Conservation (phyloP, 768 basidiomycete species). For the Russula vinacea region DNA sequence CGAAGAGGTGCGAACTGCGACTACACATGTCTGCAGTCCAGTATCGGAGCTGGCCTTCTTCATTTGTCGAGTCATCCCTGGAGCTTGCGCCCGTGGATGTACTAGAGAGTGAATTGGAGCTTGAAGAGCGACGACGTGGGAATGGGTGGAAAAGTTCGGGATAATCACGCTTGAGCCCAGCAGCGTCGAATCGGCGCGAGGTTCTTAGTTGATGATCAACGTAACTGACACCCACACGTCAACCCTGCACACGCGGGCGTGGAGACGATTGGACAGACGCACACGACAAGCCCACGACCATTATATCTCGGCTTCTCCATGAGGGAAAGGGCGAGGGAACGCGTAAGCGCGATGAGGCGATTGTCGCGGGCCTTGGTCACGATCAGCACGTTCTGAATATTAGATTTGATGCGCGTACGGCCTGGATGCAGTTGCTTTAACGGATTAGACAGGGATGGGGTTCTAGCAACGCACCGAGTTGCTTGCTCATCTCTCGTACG, state of each 20-base stretch:
- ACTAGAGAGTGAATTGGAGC: conserved; percentile 58
- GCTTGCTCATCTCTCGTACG: conserved; percentile 98
- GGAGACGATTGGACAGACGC: conserved; percentile 32
- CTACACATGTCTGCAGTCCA: conserved; percentile 98
- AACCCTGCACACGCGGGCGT: conserved; percentile 28
- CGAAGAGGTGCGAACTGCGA: conserved; percentile 85
- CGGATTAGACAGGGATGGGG: background rate
- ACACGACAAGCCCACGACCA: conserved; percentile 85
- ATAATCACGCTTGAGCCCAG: conserved; percentile 78
- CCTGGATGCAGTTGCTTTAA: conserved; percentile 47
- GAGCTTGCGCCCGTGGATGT: conserved; percentile 46
- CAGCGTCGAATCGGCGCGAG: conserved; percentile 92
- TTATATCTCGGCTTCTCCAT: conserved; percentile 80
- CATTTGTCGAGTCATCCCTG: conserved; percentile 44
- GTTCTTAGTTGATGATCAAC: conserved; percentile 88
- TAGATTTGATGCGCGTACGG: conserved; percentile 84
- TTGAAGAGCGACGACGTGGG: conserved; percentile 70
- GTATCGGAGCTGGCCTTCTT: conserved; percentile 91
- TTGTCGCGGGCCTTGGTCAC: conserved; percentile 98
- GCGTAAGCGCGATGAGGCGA: conserved; percentile 88
- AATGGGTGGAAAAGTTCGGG: conserved; percentile 85
- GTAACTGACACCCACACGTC: conserved; percentile 52
- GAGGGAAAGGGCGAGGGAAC: conserved; percentile 90
- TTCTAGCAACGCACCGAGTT: conserved; percentile 64
- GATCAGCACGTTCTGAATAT: conserved; percentile 90